Conservation (phyloP, 2,329 filamentous ascomycete genomes). For the Dactylellina leptospora region DNA sequence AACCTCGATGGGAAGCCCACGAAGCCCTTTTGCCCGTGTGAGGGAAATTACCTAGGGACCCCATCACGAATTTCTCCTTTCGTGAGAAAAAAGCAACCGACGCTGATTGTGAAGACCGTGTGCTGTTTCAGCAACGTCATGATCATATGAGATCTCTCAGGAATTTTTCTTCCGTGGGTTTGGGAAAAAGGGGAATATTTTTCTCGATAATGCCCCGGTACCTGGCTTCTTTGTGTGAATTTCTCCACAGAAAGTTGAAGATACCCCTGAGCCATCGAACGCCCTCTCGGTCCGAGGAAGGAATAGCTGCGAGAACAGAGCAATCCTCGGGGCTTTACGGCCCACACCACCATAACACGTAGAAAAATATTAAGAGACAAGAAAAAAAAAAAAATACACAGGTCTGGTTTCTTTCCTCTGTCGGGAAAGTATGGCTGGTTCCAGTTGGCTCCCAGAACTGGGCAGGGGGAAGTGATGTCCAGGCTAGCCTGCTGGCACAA, state of each 20-base stretch:
- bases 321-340: conserved; percentile 40
- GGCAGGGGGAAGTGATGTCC: conserved; percentile 39
- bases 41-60: conserved; percentile 23
- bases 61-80: conserved; percentile 1
- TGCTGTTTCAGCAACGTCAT: conserved; percentile 52
- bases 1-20: conserved; percentile 2
- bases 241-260: conserved; percentile 44
- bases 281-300: conserved; percentile 48
- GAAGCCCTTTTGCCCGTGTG: conserved; percentile 33
- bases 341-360: conserved; percentile 48
- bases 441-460: conserved; percentile 49
- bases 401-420: conserved; percentile 26
- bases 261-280: conserved; percentile 49
- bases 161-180: conserved; percentile 36
- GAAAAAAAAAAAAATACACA: neutral
- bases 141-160: conserved; percentile 49
- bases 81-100: neutral
- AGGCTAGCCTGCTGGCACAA: conserved; percentile 34
- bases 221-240: conserved; percentile 27
- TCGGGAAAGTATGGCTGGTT: conserved; percentile 52
- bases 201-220: conserved; percentile 34
- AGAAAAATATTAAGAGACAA: neutral
- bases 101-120: conserved; percentile 10
- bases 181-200: conserved; percentile 47
- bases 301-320: conserved; percentile 23